These are phyloP conservation scores for slime mould (Dictyostelium discoideum) DNA, from an alignment of 78 protist genomes.

Conservation along the genomic window dicty_2.7 NC_007091.3:3032001-3032500, in stretches of 20 bases:
- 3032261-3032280: background rate
- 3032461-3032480: background rate
- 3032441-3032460: background rate
- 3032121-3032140: background rate
- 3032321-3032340: background rate
- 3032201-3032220: background rate
- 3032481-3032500: background rate
- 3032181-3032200: background rate
- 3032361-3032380: background rate
- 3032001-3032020: too few relatives aligned
- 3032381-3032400: background rate
- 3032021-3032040: too few relatives aligned
- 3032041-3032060: too few relatives aligned
- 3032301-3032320: background rate
- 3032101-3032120: too few relatives aligned
- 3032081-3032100: too few relatives aligned
- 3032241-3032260: background rate
- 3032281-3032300: background rate
- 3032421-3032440: background rate
- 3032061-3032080: too few relatives aligned
- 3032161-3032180: background rate
- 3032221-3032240: background rate
- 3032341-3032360: background rate
- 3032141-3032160: background rate
- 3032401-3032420: background rate